Percentiles rank a stretch among this genome's conserved stretches.
Evolutionary conservation across 176 grass and related monocot genomes (phyloP).

Genomic region (Aegilops speltoides): DNA sequence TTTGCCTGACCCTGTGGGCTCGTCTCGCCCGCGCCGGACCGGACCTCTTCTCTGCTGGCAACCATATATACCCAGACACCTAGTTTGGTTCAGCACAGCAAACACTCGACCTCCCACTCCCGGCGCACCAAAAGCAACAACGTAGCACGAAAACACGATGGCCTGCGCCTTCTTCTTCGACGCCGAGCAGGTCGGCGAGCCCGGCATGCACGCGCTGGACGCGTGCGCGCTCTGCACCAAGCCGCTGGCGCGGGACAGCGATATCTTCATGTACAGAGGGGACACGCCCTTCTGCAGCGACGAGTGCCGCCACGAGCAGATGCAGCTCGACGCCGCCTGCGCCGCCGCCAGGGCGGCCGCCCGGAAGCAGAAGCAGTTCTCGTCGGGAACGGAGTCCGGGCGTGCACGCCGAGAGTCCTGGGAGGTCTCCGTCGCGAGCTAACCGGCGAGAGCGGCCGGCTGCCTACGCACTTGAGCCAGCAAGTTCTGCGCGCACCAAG

Average conservation of each 20-base stretch:
- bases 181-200: slow-evolving; percentile 1
- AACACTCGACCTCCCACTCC: neutral
- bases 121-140: neutral
- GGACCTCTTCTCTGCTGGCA: neutral
- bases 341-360: neutral
- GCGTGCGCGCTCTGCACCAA: slow-evolving; percentile 64
- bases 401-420: neutral
- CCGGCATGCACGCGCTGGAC: slow-evolving; percentile 20
- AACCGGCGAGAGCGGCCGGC: too few species aligned
- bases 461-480: neutral
- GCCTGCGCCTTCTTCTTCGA: slow-evolving; percentile 54
- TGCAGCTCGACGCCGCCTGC: slow-evolving; percentile 41
- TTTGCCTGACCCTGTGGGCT: neutral
- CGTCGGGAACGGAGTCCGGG: neutral
- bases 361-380: neutral
- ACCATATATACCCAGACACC: neutral
- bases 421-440: slow-evolving; percentile 28
- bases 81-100: neutral
- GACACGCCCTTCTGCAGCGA: slow-evolving; percentile 83
- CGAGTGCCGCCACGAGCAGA: slow-evolving; percentile 64
- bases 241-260: slow-evolving; percentile 32
- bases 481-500: neutral
- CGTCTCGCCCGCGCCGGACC: neutral
- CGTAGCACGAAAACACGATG: neutral
- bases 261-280: slow-evolving; percentile 81